Evolutionary conservation across 257 asterid genomes (phyloP).

Genomic region (Dorcoceras hygrometricum): DNA sequence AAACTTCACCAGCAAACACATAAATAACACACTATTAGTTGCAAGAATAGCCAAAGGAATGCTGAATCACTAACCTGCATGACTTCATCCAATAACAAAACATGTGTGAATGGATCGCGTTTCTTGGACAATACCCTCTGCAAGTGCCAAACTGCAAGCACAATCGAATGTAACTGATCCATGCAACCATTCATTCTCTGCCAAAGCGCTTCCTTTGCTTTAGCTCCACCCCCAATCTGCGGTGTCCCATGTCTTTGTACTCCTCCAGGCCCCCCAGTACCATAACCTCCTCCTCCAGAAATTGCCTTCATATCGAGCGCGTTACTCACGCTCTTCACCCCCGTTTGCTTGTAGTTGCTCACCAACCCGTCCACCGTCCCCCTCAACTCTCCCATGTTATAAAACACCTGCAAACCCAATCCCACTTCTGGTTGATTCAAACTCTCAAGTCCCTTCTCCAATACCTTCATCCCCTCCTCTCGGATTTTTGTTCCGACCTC

Average conservation of each 20-base stretch:
- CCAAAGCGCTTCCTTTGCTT: constrained; percentile 96
- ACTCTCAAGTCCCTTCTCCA: constrained; percentile 90
- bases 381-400: constrained; percentile 94
- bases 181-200: constrained; percentile 83
- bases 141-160: constrained; percentile 95
- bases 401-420: constrained; percentile 92
- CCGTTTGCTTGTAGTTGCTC: constrained; percentile 80
- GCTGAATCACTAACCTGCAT: constrained; percentile 51
- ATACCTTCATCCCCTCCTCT: constrained; percentile 79
- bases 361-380: constrained; percentile 85
- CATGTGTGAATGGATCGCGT: constrained; percentile 95
- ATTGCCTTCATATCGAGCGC: constrained; percentile 96
- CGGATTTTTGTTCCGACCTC: constrained; percentile 78
- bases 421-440: constrained; percentile 97
- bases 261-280: constrained; percentile 88
- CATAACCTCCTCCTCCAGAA: constrained; percentile 55
- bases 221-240: constrained; percentile 76
- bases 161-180: constrained; percentile 81
- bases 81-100: constrained; percentile 85
- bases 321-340: constrained; percentile 62
- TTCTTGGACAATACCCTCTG: constrained; percentile 98
- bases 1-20: constrained; percentile 3
- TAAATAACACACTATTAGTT: background rate
- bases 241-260: constrained; percentile 94
- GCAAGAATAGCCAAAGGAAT: constrained; percentile 4